phyloP scores from a whole-genome alignment of 768 basidiomycete species.

The Rhizopogon vulgaris region DNA sequence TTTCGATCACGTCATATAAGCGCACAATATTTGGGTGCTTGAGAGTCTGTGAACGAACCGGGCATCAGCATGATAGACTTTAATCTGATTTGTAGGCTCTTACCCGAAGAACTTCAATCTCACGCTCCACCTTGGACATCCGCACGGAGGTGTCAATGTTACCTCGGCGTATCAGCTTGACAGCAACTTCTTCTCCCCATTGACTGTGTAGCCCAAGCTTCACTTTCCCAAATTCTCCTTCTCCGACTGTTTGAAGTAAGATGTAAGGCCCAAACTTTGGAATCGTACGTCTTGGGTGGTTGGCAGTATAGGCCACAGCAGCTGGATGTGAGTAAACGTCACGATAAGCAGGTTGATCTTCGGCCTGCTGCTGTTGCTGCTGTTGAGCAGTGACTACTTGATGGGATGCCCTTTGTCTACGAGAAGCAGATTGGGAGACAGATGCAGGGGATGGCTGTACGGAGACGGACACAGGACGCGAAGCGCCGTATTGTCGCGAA shows the following conservation, averaged over 20 bases:
- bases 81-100: constrained; percentile 19
- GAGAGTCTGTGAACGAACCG: constrained; percentile 53
- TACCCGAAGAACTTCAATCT: constrained; percentile 95
- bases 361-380: constrained; percentile 31
- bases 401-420: constrained; percentile 70
- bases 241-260: constrained; percentile 91
- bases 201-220: constrained; percentile 92
- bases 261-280: constrained; percentile 96
- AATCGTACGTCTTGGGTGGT: constrained; percentile 80
- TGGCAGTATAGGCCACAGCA: constrained; percentile 73
- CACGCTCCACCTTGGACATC: constrained; percentile 93
- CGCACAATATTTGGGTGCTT: constrained; percentile 98
- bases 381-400: constrained; percentile 50
- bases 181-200: constrained; percentile 98
- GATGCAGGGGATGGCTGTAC: constrained; percentile 45
- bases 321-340: constrained; percentile 85
- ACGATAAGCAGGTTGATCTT: constrained; percentile 45
- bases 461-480: constrained; percentile 56
- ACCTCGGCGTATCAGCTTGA: constrained; percentile 91
- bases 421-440: constrained; percentile 33
- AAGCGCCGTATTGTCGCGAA: constrained; percentile 34
- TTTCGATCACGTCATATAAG: constrained; percentile 97
- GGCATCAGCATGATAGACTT: not conserved
- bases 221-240: constrained; percentile 98
- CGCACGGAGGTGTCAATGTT: constrained; percentile 83